Base-by-base conservation (phyloP, 768 basidiomycete genomes). In the Kwoniella sp. region DNA sequence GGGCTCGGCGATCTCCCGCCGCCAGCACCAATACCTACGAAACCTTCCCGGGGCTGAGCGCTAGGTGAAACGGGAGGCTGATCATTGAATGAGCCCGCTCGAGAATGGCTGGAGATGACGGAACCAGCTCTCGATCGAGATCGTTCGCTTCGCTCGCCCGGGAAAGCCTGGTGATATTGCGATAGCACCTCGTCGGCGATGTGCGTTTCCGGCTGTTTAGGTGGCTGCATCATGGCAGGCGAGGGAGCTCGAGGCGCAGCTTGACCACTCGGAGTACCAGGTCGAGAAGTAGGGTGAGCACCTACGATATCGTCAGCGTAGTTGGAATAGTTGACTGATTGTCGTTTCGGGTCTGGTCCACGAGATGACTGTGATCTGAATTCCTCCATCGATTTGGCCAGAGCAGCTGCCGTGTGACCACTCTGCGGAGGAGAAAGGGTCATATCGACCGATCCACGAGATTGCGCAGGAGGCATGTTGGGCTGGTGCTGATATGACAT, bases 261-360 rank as follows among this genome's bases (percentile, higher is more conserved):
- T 9, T 65, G 70, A 34, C 54, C 71, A 25, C 67, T 63, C 0
- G 92, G 92, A 0, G 92, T 91, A 2, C 86, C 72, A 0, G 93
- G 85, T 30, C 91, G 87, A 4, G 91, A 91, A 0, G 83, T 76
- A 0, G 92, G 92, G 69, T 90, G 89, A 0, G 84, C 79, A 20
- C 91, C 92, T n/a, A 93, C 90, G 30, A 93, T 85, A 45, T 87
- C 69, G 63, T 93, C 88, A 0, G 90, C 92, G 22, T 87, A 88
- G 59, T 86, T 86, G 55, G 87, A 85, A 72, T 90, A 92, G 78
- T 92, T 90, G 26, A 86, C 64, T 26, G 70, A 71, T 41, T 67
- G 60, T 45, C 76, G 65, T 28, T 76, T 72, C 22, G 48, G 15
- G n/a, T 67, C 67, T 15, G 70, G 59, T 17, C 54, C 70, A 11